phyloP scores from a whole-genome alignment of 1,284 basidiomycete species.

The Marasmius fiardii region DNA sequence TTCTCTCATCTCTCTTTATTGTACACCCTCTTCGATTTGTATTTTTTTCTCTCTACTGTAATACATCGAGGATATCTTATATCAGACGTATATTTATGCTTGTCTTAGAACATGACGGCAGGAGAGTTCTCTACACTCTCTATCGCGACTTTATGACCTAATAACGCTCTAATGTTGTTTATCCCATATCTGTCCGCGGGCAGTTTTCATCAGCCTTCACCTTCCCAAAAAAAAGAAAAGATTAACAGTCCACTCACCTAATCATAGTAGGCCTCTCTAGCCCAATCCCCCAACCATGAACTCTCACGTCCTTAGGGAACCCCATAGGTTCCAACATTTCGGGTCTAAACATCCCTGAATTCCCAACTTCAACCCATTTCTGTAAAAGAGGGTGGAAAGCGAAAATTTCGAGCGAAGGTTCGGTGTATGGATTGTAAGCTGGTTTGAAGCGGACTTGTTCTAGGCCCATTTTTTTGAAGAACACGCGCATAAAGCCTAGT shows the following conservation, averaged over 20 bases:
- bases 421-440: slow-evolving; percentile 95
- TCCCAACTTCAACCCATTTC: slow-evolving; percentile 96
- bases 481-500: slow-evolving; percentile 94
- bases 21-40: background rate
- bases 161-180: slow-evolving; percentile 94
- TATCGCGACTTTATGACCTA: slow-evolving; percentile 95
- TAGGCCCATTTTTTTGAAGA: slow-evolving; percentile 98
- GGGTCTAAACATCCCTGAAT: slow-evolving; percentile 99
- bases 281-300: slow-evolving; percentile 96
- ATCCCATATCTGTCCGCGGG: slow-evolving; percentile 79
- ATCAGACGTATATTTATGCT: background rate
- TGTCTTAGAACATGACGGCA: slow-evolving; percentile 78
- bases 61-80: background rate
- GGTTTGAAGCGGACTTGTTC: slow-evolving; percentile 95
- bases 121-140: slow-evolving; percentile 87
- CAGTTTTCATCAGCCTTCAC: too few relatives aligned
- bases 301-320: slow-evolving; percentile 94
- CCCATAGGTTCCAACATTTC: slow-evolving; percentile 99
- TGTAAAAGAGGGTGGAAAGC: slow-evolving; percentile 94
- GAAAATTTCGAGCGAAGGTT: slow-evolving; percentile 99
- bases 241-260: slow-evolving; percentile 50
- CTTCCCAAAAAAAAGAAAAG: too few relatives aligned
- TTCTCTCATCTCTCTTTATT: background rate
- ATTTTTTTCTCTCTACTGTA: slow-evolving; percentile 3
- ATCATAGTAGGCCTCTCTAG: slow-evolving; percentile 99